Base-by-base conservation (phyloP, 441 rosid genomes). In the Manihot esculenta region DNA sequence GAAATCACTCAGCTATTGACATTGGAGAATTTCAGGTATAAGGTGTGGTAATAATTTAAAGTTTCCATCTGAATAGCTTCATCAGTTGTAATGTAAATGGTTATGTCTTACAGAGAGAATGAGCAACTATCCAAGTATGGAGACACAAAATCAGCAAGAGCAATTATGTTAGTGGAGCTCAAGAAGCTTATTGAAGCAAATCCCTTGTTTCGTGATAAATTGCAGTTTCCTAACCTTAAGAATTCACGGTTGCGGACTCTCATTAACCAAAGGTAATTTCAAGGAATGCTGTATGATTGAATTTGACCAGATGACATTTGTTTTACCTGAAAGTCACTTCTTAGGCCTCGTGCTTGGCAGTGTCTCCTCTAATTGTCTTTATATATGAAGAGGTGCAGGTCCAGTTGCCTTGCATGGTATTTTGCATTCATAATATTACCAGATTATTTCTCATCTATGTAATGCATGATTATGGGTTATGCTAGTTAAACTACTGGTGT, bases 101-200 rank as follows among this genome's bases (percentile, higher is more conserved):
- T 70, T 56, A 56, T 68, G 62, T 54, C 42, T 38, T 42, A 63
- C 78, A 95, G 99, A 89, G 99, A 92, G 85, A 95, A 95, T 68
- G 99, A 95, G 78, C 99, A 95, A 74, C 78, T 95, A 69, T 92
- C 99, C 30, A 93, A 92, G 83, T 95, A 92, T 67, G 98, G 98
- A 55, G 99, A 95, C 73, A 93, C 98, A 13, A 95, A 95, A 80
- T 88, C 98, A 9, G 99, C 99, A 0, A 86, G 99, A 81, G 88
- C 94, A 60, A 93, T 95, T 64, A 95, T 95, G 99, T 79, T 95
- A 81, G 93, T 87, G 65, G 99, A 95, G 82, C 96, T 95, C 62
- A 95, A 93, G 84, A 95, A 95, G 84, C 92, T 95, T 79, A 91
- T 95, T 62, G 99, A 95, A 81, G 99, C 99, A 48, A 94, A 94